Evolutionary conservation across 768 basidiomycete species (phyloP), one percentile per base, ranked within the genome.

Genomic region (Chlorophyllum brunneum): DNA sequence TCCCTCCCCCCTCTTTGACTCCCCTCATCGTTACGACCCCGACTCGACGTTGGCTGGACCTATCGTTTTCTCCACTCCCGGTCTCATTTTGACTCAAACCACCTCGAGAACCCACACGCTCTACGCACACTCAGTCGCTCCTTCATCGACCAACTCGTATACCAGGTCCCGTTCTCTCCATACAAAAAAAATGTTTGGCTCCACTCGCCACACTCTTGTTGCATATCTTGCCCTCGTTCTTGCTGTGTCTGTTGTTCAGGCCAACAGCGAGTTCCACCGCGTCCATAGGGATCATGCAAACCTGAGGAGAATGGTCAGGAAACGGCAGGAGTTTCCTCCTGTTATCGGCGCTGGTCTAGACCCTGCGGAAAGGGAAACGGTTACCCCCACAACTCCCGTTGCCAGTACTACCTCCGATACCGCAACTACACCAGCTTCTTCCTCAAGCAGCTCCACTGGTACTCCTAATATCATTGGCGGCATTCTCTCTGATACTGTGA

Each of bases 241-340:
- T 64, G 69, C 75, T 52, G 61, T 80, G 61, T 64, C 65, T 47
- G 61, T 75, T 58, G 66, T 74, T 56, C 71, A 79, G 51, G 79
- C 79, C 22, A 50, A 26, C 62, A 68, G 76, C 51, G 64, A 72
- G 54, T 67, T 70, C 56, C 68, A 67, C 26, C 59, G 64, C 55
- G 67, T 67, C 30, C 82, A 73, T 45, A 80, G 80, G 58, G 78
- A 78, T 67, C 83, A 86, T 67, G 72, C 60, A 45, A 70, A 70
- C 60, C 68, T 82, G 61, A 80, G 81, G 61, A 85, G 88, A 61
- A 68, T 91, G 65, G 64, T 90, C 58, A 86, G 76, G 70, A 88
- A 86, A 64, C 60, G 37, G 37, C 54, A 64, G 26, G 51, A 51
- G 37, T 34, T 58, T n/a, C 44, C 52, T 20, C 56, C 65, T 43